Evolutionary conservation across 768 basidiomycete genomes (phyloP), one percentile per base, ranked within the genome.

Genomic region (Kwoniella europaea): DNA sequence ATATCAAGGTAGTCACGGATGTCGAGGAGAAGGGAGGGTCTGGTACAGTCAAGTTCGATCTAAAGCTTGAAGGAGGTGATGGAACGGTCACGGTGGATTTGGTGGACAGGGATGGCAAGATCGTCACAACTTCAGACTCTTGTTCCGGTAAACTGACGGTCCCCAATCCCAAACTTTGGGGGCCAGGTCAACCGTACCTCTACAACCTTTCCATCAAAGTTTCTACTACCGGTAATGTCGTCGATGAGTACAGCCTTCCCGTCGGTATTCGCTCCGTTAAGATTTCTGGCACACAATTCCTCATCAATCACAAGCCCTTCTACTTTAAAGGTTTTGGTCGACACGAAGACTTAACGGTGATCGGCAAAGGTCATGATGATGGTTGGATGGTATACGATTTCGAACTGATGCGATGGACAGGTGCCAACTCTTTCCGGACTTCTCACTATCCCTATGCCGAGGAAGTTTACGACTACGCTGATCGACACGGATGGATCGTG

Each of bases 391-490:
- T 75, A 15, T 74, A 77, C 66, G 76, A 77, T 50, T 77, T 73
- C 56, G 76, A 77, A 59, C 57, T 77, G 27, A 77, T 77, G 76
- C 57, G 61, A 53, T 77, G 76, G 76, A 46, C 56, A 44, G 74
- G 74, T 13, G 76, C 76, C 60, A 77, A 77, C 50, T 74, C 74
- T 27, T 75, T 77, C 67, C 76, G 76, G 16, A 77, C 76, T 20
- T 75, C 74, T 20, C 76, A 77, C 60, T 77, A 77, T 55, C 76
- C 76, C 2, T 77, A 77, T 54, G 76, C 76, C n/a, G 76, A 77
- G 69, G 76, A 77, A 9, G 71, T 77, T 4, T 50, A 75, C 46
- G 74, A 77, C 7, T 77, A 77, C 66, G 71, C 71, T 22, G 76
- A 77, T 52, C 62, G 71, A 58, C 76, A 77, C 35, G 76, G 76